Base-by-base conservation (phyloP, 73 alveolate genomes). In the Chromera velia region DNA sequence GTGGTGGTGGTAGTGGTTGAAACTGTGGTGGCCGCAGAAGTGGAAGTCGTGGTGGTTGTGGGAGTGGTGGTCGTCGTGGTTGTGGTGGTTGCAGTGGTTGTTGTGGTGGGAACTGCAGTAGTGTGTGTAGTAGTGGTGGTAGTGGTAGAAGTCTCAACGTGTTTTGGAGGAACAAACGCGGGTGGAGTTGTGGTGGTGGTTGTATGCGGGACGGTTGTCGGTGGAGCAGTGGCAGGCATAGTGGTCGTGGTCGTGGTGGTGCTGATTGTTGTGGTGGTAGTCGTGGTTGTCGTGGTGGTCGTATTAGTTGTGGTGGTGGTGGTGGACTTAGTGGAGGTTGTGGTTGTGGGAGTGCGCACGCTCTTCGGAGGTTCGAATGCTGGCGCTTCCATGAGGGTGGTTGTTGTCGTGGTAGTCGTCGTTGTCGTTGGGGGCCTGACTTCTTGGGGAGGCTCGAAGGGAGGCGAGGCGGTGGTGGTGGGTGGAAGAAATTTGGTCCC, bases 231-330 rank as follows among this genome's bases (percentile, higher is more conserved):
- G 9, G 88, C 31, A 26, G 79, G 1, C 19, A 70, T 32, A 1
- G 89, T 34, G 19, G 81, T 82, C 0, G 49, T 34, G n/a, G 83
- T 30, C n/a, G 85, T 73, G 19, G 84, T 28, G 17, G 81, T 29
- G 0, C 63, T 64, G 13, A 74, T 31, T n/a, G n/a, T n/a, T n/a
- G n/a, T n/a, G n/a, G n/a, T n/a, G n/a, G n/a, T n/a, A n/a, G n/a
- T n/a, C n/a, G n/a, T n/a, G n/a, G n/a, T n/a, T n/a, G n/a, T n/a
- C n/a, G n/a, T n/a, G n/a, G n/a, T n/a, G n/a, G n/a, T n/a, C n/a
- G n/a, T n/a, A n/a, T n/a, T n/a, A n/a, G n/a, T n/a, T n/a, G n/a
- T n/a, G n/a, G n/a, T n/a, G 17, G 79, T 81, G 66, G 80, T 28
- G 26, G 76, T 82, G 0, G 86, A 63, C 9, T 73, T 17, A 26